These are phyloP conservation scores for Penicillium silybi DNA, from an alignment of 495 filamentous ascomycete species.

Conservation along the genomic window DNA sequence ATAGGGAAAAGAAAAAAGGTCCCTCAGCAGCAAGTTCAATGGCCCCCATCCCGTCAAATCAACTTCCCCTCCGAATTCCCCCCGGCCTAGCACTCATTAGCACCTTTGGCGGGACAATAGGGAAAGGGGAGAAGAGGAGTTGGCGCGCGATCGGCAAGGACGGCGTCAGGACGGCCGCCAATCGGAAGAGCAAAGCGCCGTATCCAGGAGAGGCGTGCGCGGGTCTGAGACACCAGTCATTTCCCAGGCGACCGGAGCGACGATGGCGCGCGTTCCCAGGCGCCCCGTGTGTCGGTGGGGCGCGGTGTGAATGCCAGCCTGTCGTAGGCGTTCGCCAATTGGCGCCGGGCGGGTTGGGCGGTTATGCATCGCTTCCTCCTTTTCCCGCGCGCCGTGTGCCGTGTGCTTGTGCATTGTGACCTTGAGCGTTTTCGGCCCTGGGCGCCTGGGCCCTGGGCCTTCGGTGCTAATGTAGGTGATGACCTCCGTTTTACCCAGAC, in stretches of 20 bases:
- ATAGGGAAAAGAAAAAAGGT: slow-evolving; percentile 2
- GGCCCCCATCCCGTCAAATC: neutral
- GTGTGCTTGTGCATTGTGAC: neutral
- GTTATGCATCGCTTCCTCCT: slow-evolving; percentile 30
- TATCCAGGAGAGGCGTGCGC: slow-evolving; percentile 17
- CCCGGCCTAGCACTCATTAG: neutral
- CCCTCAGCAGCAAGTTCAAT: neutral
- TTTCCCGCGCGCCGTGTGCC: slow-evolving; percentile 1
- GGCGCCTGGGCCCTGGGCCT: neutral
- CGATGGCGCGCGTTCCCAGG: slow-evolving; percentile 27
- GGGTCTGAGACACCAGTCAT: slow-evolving; percentile 27
- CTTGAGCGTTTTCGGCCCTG: neutral
- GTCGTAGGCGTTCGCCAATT: neutral
- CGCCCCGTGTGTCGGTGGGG: slow-evolving; percentile 19
- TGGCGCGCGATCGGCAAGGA: slow-evolving; percentile 46
- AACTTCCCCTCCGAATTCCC: neutral
- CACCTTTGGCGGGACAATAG: slow-evolving; percentile 2
- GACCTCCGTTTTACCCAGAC: no score
- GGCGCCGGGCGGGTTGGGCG: slow-evolving; percentile 21
- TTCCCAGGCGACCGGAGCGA: slow-evolving; percentile 17
- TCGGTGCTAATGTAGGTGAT: neutral
- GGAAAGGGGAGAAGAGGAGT: slow-evolving; percentile 23
- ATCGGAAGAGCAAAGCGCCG: slow-evolving; percentile 26
- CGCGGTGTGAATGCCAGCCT: neutral
- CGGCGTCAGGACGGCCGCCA: slow-evolving; percentile 26